A percentile compares a stretch with the other conserved stretches of the same genome.
These are phyloP conservation scores for Patellaria atrata DNA, from an alignment of 495 filamentous ascomycete species.

Conservation along the genomic window DNA sequence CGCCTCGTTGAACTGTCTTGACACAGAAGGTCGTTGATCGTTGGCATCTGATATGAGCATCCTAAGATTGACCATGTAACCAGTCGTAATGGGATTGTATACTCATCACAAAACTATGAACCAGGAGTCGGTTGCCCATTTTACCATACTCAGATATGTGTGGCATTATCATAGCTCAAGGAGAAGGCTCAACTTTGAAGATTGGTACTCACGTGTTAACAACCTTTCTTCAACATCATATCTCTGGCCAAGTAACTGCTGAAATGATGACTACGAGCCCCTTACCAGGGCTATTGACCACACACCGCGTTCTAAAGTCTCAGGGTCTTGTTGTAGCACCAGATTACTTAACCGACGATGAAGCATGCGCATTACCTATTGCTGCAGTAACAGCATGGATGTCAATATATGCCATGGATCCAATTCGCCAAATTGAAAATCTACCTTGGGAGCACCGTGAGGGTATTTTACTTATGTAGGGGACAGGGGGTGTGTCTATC, in stretches of 20 bases:
- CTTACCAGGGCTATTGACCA: constrained; percentile 27
- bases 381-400: constrained; percentile 36
- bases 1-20: constrained; percentile 45
- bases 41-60: not conserved
- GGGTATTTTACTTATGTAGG: constrained; percentile 32
- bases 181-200: constrained; percentile 17
- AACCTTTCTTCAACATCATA: constrained; percentile 31
- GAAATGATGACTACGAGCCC: constrained; percentile 24
- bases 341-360: constrained; percentile 28
- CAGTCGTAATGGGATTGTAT: constrained; percentile 42
- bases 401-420: constrained; percentile 30
- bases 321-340: constrained; percentile 29
- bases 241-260: constrained; percentile 27
- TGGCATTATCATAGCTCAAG: constrained; percentile 25
- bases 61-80: not conserved
- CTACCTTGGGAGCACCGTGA: constrained; percentile 11
- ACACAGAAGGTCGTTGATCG: constrained; percentile 30
- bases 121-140: constrained; percentile 21
- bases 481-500: constrained; percentile 31
- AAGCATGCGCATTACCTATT: constrained; percentile 31
- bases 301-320: constrained; percentile 31
- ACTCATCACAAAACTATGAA: constrained; percentile 36
- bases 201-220: constrained; percentile 31
- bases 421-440: constrained; percentile 26
- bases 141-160: constrained; percentile 35